These are phyloP conservation scores for Torulaspora globosa DNA, from an alignment of 1,139 yeast genomes.

Conservation along the genomic window DNA sequence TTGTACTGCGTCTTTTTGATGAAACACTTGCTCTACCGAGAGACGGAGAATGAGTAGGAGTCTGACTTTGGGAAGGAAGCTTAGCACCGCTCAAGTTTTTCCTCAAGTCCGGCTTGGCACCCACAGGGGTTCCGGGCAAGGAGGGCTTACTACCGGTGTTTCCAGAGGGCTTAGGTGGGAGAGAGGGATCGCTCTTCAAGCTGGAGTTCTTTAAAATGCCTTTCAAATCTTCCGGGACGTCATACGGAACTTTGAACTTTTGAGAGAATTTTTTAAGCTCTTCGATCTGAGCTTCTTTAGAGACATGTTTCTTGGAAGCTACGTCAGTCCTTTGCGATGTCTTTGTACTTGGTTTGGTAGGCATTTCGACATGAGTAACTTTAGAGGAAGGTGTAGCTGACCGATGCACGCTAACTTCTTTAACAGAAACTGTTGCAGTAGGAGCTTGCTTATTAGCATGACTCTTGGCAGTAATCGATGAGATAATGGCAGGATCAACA, in stretches of 20 bases:
- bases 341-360: constrained; percentile 1
- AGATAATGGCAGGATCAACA: constrained; percentile 74
- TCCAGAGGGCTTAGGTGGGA: constrained; percentile 26
- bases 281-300: constrained; percentile 63
- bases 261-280: constrained; percentile 82
- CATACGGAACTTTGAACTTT: constrained; percentile 71
- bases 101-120: constrained; percentile 24
- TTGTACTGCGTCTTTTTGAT: constrained; percentile 29
- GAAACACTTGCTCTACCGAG: constrained; percentile 22
- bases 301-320: constrained; percentile 12
- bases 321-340: constrained; percentile 6
- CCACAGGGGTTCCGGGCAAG: constrained; percentile 27
- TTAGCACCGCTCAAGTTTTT: constrained; percentile 14
- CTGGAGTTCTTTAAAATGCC: constrained; percentile 49
- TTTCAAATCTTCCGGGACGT: constrained; percentile 69
- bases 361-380: not conserved
- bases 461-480: constrained; percentile 35
- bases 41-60: constrained; percentile 23
- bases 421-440: not conserved
- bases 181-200: constrained; percentile 24
- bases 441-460: constrained; percentile 6
- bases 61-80: constrained; percentile 16
- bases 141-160: constrained; percentile 15
- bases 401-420: not conserved
- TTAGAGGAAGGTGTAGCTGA: not conserved